These are phyloP conservation scores for Chamaecyparis obtusa DNA, from an alignment of 75 land plant species.

Conservation along the genomic window DNA sequence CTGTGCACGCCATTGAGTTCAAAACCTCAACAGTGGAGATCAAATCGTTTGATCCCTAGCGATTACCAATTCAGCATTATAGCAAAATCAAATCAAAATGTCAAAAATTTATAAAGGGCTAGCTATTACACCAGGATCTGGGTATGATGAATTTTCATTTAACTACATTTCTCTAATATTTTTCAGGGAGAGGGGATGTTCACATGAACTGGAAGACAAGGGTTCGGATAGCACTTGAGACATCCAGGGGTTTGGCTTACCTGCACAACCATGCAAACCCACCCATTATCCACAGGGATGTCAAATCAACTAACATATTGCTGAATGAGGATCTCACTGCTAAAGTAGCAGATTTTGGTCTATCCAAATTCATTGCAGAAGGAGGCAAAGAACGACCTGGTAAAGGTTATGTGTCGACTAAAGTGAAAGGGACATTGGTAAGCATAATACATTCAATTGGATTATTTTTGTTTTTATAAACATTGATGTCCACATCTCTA, in stretches of 20 bases:
- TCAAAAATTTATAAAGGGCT: background rate
- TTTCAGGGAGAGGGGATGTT: background rate
- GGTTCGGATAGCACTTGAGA: conserved; percentile 21
- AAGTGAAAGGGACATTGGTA: conserved; percentile 35
- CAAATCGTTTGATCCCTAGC: too few species aligned
- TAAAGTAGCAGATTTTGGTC: conserved; percentile 35
- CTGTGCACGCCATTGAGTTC: background rate
- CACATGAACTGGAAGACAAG: conserved; percentile 25
- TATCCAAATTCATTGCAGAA: conserved; percentile 22
- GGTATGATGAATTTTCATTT: background rate
- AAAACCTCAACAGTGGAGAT: too few species aligned
- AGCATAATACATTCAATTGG: background rate
- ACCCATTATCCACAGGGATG: conserved; percentile 35
- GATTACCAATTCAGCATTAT: too few species aligned
- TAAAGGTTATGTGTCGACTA: conserved; percentile 15
- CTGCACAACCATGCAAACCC: conserved; percentile 29
- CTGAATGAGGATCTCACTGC: conserved; percentile 27
- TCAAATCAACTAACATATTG: conserved; percentile 36
- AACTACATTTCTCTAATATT: background rate
- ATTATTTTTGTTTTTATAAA: too few species aligned
- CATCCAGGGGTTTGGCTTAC: conserved; percentile 31
- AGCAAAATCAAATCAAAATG: too few species aligned
- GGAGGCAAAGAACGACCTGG: background rate
- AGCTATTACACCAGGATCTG: background rate
- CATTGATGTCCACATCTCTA: too few species aligned